Base-by-base conservation (phyloP, 2,329 filamentous ascomycete species). In the Fusarium citri region DNA sequence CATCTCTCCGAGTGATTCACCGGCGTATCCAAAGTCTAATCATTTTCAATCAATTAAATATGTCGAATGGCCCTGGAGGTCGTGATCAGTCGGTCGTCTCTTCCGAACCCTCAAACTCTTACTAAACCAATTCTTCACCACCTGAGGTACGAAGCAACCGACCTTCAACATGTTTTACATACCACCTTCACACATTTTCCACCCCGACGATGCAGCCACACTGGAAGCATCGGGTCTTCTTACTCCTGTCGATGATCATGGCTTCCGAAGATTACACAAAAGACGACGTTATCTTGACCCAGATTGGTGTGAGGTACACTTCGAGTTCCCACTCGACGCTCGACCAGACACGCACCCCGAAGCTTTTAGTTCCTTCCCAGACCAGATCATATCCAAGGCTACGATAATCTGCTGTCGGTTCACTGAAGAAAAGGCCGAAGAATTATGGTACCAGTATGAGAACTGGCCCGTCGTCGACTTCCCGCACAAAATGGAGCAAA, bases 81-180 rank as follows among this genome's bases (percentile, higher is more conserved):
- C 31, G 8, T 18, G 31, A 18, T 1, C 8, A 18, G 5, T 10
- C 16, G 31, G 31, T 1, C 8, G 9, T 18, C 16, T 34, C 31
- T 34, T 18, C 3, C 31, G 6, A 8, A 34, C 7, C 15, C 12
- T 31, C 14, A 16, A 34, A 2, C 15, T 8, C 31, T 10, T 18
- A 5, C 34, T 6, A 5, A 6, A 18, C 34, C 16, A 37, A 11
- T 1, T 7, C 6, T 10, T n/a, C 9, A n/a, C 34, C 16, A 0
- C 18, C 34, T 4, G 2, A 2, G 2, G 3, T n/a, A 11, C 34
- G 3, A 37, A 1, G 9, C 10, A 37, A n/a, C 0, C 5, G 18
- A 37, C 10, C 18, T 37, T 4, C 18, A n/a, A n/a, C 18, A 37
- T 37, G 34, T 37, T 37, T n/a, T 6, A 37, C 34, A 37, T n/a